These are phyloP conservation scores for Schwanniomyces sp. DNA, from an alignment of 805 yeast genomes.

Conservation along the genomic window DNA sequence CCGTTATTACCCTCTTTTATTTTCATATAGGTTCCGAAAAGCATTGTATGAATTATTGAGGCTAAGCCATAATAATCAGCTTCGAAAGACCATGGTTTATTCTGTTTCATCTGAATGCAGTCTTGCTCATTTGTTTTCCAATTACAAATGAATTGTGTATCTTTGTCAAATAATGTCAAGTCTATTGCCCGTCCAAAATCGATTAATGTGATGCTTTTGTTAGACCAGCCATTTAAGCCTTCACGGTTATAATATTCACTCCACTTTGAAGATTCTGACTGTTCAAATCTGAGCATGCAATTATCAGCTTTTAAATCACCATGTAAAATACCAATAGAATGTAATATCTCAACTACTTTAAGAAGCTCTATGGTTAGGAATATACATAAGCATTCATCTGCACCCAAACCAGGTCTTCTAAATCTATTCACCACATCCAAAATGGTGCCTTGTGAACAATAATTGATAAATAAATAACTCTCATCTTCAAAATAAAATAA, in stretches of 20 bases:
- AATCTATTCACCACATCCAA: slow-evolving; percentile 62
- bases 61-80: slow-evolving; percentile 86
- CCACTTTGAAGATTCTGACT: slow-evolving; percentile 10
- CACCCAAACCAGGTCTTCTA: slow-evolving; percentile 18
- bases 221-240: slow-evolving; percentile 47
- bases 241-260: slow-evolving; percentile 25
- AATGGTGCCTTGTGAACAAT: slow-evolving; percentile 68
- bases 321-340: slow-evolving; percentile 66
- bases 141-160: slow-evolving; percentile 54
- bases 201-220: slow-evolving; percentile 60
- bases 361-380: slow-evolving; percentile 67
- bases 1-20: slow-evolving; percentile 26
- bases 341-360: slow-evolving; percentile 59
- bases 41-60: slow-evolving; percentile 64
- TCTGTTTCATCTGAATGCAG: slow-evolving; percentile 65
- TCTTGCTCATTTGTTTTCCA: slow-evolving; percentile 68
- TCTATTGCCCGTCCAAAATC: slow-evolving; percentile 86
- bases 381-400: slow-evolving; percentile 65
- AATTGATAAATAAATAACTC: slow-evolving; percentile 64
- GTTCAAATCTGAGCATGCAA: slow-evolving; percentile 66
- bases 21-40: slow-evolving; percentile 67
- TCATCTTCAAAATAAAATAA: slow-evolving; percentile 64
- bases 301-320: slow-evolving; percentile 87
- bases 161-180: slow-evolving; percentile 48
- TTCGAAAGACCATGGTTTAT: slow-evolving; percentile 70